These are phyloP conservation scores for Lentithecium fluviatile DNA, from an alignment of 495 filamentous ascomycete genomes.

Conservation along the genomic window DNA sequence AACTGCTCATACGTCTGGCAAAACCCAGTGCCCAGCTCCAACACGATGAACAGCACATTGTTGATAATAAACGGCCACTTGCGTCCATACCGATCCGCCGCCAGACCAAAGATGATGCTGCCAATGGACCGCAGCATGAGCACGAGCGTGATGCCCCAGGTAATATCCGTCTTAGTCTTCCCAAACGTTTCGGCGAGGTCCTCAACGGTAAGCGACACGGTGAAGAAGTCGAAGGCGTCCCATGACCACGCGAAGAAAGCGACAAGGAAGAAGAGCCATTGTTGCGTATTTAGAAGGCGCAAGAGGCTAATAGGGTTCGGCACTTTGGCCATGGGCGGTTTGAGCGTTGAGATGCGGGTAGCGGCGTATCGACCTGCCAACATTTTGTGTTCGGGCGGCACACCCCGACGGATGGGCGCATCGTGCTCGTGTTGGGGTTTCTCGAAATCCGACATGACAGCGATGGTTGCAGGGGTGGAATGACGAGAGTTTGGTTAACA, in stretches of 20 bases:
- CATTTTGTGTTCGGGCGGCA: conserved; percentile 16
- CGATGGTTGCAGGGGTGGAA: background rate
- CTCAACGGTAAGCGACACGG: conserved; percentile 71
- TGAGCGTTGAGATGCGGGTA: conserved; percentile 70
- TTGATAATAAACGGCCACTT: conserved; percentile 90
- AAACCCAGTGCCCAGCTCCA: conserved; percentile 81
- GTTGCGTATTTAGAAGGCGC: conserved; percentile 60
- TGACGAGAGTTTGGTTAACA: too few relatives aligned
- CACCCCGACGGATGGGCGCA: background rate
- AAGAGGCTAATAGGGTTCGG: conserved; percentile 77
- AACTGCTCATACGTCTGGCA: conserved; percentile 75
- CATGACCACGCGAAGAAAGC: conserved; percentile 57
- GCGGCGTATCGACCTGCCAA: conserved; percentile 25
- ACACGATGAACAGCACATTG: conserved; percentile 74
- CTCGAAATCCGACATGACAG: background rate
- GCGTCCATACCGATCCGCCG: conserved; percentile 76
- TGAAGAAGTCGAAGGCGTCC: conserved; percentile 93
- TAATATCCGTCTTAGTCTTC: conserved; percentile 70
- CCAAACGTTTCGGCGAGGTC: conserved; percentile 67
- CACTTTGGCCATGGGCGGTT: conserved; percentile 72
- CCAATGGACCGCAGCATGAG: conserved; percentile 78
- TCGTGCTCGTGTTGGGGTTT: too few relatives aligned
- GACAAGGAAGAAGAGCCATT: conserved; percentile 83
- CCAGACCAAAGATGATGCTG: conserved; percentile 72
- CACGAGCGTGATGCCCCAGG: conserved; percentile 86